phyloP scores from a whole-genome alignment of 768 basidiomycete species.

The Boletus speciosus region DNA sequence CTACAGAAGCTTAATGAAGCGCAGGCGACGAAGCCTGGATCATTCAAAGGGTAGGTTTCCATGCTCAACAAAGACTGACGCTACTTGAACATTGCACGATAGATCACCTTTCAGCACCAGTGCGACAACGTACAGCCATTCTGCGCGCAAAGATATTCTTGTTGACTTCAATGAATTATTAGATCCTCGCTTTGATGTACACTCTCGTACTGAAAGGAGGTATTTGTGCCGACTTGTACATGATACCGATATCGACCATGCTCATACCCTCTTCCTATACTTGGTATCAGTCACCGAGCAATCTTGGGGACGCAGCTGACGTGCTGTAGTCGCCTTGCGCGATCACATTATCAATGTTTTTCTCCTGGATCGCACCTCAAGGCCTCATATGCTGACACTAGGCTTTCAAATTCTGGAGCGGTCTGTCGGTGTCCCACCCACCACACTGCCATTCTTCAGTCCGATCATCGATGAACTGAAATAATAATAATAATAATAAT shows the following conservation, averaged over 20 bases:
- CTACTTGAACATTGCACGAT: no score
- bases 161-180: neutral
- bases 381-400: neutral
- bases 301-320: neutral
- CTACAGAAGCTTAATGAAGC: no score
- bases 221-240: neutral
- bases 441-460: neutral
- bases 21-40: neutral
- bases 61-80: neutral
- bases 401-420: neutral
- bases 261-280: neutral
- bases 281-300: neutral
- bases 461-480: neutral
- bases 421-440: neutral
- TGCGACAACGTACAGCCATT: neutral
- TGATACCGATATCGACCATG: neutral
- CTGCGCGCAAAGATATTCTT: neutral
- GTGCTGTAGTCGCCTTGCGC: neutral
- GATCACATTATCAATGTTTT: neutral
- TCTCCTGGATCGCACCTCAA: neutral
- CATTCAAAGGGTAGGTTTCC: neutral
- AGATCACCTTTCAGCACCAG: neutral
- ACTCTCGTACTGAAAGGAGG: neutral
- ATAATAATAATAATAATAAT: no score
- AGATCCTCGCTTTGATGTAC: neutral